Base-by-base conservation (phyloP, 805 yeast species). In the Candida nitratophila region DNA sequence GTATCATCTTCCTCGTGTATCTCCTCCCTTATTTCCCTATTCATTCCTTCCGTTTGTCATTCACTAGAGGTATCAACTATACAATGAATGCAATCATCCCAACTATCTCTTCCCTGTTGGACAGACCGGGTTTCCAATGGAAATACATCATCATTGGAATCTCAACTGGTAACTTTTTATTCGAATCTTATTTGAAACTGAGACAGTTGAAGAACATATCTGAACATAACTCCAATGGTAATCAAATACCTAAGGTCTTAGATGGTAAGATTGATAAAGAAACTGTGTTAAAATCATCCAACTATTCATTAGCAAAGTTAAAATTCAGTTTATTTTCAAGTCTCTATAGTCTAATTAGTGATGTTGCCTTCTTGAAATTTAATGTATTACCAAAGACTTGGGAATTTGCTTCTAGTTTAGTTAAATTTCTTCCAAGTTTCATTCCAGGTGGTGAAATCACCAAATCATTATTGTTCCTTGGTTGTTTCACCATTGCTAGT, bases 271-370 rank as follows among this genome's bases (percentile, higher is more conserved):
- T 90, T 43, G 80, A 83, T 42, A 71, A 76, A 35, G 85, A 83
- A 43, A 86, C 91, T 7, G 86, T 86, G 53, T 70, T 71, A 45
- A 84, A 87, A 60, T 77, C 95, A 1, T 88, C 86, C 56, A 76
- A 73, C 26, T 93, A 91, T 61, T 79, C 91, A 2, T 67, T 83
- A 26, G 86, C 96, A 15, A 90, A 90, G 62, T 76, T 88, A 43
- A 69, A 70, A 52, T 87, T 88, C 59, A 73, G 82, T 1, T 69
- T 86, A 40, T 62, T 84, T 42, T 62, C 76, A 24, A 74, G 77
- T 24, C 52, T 76, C 14, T 74, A 71, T 55, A 64, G 74, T 4
- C 65, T 83, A 36, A 51, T 74, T 14, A 77, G 82, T 57, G 83
- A 82, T 55, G 55, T 81, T 37, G 72, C 72, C 9, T 66, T 79